Evolutionary conservation across 257 asterid genomes (phyloP), one percentile per base, ranked within the genome.

Genomic region (Solanum appendiculatum): DNA sequence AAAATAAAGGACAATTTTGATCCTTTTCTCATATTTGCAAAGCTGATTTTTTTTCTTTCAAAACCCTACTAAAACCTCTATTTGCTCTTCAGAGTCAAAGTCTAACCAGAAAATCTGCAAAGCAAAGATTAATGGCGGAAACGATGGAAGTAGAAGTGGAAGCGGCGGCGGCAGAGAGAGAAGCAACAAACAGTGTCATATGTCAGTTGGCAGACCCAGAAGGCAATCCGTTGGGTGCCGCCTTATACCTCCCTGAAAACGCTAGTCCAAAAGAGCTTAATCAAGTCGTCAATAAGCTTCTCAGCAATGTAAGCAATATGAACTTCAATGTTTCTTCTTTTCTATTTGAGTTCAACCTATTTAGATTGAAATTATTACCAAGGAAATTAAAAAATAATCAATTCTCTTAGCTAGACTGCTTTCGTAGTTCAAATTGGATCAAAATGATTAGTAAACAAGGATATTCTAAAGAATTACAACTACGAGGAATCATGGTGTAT

Each of bases 221-320:
- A 85, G 98, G 98, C 31, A 88, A 92, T 20, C 83, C 89, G 31
- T 93, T 96, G 58, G 98, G 97, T 25, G 90, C 97, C 4, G 90
- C 97, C 10, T 90, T 93, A 86, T 96, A 92, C 90, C 92, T 96
- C 36, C 97, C 99, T 27, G 96, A 91, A 69, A 92, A 84, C 91
- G 93, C 98, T 18, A 96, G 96, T 20, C 98, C 98, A 5, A 92
- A 94, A 88, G 98, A 96, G 86, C 98, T 96, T 15, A 96, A 92
- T 89, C 98, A 93, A 86, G 92, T 95, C 83, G 98, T 95, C 68
- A 96, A 96, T 88, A 85, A 91, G 78, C 94, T 96, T 6, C 98
- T 94, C 73, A 87, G 91, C 54, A 94, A 96, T 73, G 99, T 96
- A 92, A 91, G 90, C 77, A 12, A 21, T 8, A 20, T 18, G 44